Percentiles rank a stretch among this genome's conserved stretches.
phyloP scores from a whole-genome alignment of 106 monocot genomes.

The Dendrobium huoshanense region DNA sequence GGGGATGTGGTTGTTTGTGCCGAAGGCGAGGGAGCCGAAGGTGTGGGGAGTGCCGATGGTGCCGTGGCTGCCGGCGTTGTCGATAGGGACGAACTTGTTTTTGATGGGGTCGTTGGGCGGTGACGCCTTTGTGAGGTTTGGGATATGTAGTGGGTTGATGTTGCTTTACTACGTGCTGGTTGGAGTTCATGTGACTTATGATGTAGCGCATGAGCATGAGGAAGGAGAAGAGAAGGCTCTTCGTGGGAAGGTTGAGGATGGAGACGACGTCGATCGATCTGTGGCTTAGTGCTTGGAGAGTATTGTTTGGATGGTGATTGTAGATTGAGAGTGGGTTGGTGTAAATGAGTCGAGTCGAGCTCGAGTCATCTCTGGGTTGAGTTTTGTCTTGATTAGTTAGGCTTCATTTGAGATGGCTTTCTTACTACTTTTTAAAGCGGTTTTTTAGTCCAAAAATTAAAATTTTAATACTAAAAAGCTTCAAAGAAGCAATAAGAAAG shows the following conservation, averaged over 20 bases:
- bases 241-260: background rate
- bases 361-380: no score
- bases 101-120: constrained; percentile 70
- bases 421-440: no score
- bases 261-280: background rate
- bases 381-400: no score
- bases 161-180: constrained; percentile 55
- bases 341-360: no score
- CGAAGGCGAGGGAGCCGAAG: constrained; percentile 35
- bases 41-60: constrained; percentile 75
- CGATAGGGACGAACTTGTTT: constrained; percentile 64
- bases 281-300: no score
- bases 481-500: no score
- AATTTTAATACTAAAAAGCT: no score
- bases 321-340: no score
- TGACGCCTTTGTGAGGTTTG: constrained; percentile 53
- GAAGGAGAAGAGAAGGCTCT: background rate
- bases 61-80: constrained; percentile 69
- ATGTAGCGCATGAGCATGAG: constrained; percentile 26
- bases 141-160: constrained; percentile 54
- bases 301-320: no score
- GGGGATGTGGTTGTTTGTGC: constrained; percentile 29
- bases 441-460: no score
- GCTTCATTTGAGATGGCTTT: no score
- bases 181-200: constrained; percentile 73